These are phyloP conservation scores for Endocalyx cinctus DNA, from an alignment of 2,329 filamentous ascomycete genomes.

Conservation along the genomic window DNA sequence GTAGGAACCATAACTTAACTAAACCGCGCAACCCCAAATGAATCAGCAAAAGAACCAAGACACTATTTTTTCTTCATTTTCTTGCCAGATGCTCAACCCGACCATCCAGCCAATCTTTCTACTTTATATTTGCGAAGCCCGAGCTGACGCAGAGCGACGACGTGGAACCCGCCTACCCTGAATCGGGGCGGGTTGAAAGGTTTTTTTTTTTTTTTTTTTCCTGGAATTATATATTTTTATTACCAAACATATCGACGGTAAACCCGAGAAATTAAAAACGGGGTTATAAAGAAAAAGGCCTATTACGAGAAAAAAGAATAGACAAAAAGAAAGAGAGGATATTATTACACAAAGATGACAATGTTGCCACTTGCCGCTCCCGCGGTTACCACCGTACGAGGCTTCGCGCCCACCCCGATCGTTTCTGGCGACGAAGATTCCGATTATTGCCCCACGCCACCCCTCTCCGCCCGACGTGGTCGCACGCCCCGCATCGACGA, in stretches of 20 bases:
- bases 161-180: slow-evolving; percentile 45
- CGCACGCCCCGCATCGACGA: slow-evolving; percentile 44
- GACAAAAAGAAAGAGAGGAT: slow-evolving; percentile 2
- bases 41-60: slow-evolving; percentile 46
- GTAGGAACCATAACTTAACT: too few species aligned
- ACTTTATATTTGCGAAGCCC: slow-evolving; percentile 46
- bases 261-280: slow-evolving; percentile 1
- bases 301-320: not conserved
- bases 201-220: slow-evolving; percentile 1
- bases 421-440: slow-evolving; percentile 56
- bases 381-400: slow-evolving; percentile 52
- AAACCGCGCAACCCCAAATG: slow-evolving; percentile 40
- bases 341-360: slow-evolving; percentile 8
- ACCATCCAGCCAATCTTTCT: slow-evolving; percentile 45
- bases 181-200: slow-evolving; percentile 29
- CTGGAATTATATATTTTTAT: slow-evolving; percentile 4
- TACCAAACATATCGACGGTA: slow-evolving; percentile 3
- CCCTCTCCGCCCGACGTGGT: slow-evolving; percentile 33
- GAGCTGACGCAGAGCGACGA: slow-evolving; percentile 56
- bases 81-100: slow-evolving; percentile 54
- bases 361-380: slow-evolving; percentile 46
- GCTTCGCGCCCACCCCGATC: slow-evolving; percentile 50
- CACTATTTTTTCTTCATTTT: slow-evolving; percentile 39
- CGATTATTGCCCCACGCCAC: slow-evolving; percentile 40
- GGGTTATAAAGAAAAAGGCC: slow-evolving; percentile 1